Evolutionary conservation across 2,329 filamentous ascomycete species (phyloP).

Genomic region (Hawksworthiomyces lignivorus): DNA sequence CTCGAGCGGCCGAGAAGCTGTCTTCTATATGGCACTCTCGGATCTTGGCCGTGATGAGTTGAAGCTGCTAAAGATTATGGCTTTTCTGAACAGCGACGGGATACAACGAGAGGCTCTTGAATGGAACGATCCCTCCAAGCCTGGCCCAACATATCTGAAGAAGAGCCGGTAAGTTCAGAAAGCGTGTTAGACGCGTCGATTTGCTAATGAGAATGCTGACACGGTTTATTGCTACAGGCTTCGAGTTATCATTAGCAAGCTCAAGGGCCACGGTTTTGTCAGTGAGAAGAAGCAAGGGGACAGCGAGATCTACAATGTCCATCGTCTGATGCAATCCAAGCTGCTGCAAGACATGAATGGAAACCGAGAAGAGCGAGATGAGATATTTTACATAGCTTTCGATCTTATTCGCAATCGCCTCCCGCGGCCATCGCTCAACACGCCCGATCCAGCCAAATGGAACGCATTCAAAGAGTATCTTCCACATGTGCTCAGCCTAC

Average conservation of each 20-base stretch:
- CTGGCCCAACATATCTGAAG: constrained; percentile 8
- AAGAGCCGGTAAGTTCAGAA: constrained; percentile 3
- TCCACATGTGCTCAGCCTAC: constrained; percentile 14
- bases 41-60: constrained; percentile 12
- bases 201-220: no score
- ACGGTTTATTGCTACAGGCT: no score
- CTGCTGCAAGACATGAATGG: constrained; percentile 11
- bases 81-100: constrained; percentile 13
- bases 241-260: constrained; percentile 12
- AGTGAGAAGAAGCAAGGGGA: constrained; percentile 7
- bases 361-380: constrained; percentile 7
- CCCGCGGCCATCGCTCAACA: constrained; percentile 12
- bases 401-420: constrained; percentile 12
- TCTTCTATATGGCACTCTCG: constrained; percentile 8
- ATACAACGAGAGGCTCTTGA: constrained; percentile 13
- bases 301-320: constrained; percentile 11
- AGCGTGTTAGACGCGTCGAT: no score
- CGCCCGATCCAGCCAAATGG: constrained; percentile 12
- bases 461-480: constrained; percentile 14
- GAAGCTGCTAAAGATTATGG: constrained; percentile 14
- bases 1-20: constrained; percentile 4
- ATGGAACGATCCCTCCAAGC: constrained; percentile 7
- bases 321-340: constrained; percentile 11
- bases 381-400: constrained; percentile 12
- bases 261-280: constrained; percentile 12